A percentile compares a stretch with the other conserved stretches of the same genome.
Evolutionary conservation across 495 filamentous ascomycete genomes (phyloP).

Genomic region (Pseudomonodictys pantanalensis): DNA sequence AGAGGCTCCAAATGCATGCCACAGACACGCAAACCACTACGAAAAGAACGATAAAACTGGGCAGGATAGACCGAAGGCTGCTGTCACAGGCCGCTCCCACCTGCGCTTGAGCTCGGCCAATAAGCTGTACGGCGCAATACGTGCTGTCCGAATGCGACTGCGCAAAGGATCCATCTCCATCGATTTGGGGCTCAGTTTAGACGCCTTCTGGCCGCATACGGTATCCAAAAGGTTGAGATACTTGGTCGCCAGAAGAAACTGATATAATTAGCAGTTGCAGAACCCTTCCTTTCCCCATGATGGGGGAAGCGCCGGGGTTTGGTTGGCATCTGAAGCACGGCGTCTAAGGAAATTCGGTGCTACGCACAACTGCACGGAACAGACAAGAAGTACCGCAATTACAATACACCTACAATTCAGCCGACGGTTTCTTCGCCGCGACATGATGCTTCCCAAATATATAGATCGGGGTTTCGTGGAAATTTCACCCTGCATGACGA

Average conservation of each 20-base stretch:
- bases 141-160: conserved; percentile 17
- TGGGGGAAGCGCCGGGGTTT: conserved; percentile 23
- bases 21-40: conserved; percentile 14
- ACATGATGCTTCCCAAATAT: no score
- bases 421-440: no score
- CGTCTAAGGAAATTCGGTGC: conserved; percentile 26
- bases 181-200: no score
- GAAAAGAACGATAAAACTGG: conserved; percentile 8
- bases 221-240: not conserved
- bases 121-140: conserved; percentile 22
- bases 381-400: not conserved
- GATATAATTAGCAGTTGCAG: conserved; percentile 17
- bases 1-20: conserved; percentile 20
- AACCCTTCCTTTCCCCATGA: conserved; percentile 3
- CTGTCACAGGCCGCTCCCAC: conserved; percentile 12
- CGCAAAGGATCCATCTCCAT: no score
- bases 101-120: conserved; percentile 20
- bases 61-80: not conserved
- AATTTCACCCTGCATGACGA: conserved; percentile 3
- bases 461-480: not conserved
- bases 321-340: conserved; percentile 24
- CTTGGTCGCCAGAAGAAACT: conserved; percentile 2
- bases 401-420: not conserved
- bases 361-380: conserved; percentile 22
- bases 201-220: no score